Percentiles rank a stretch among this genome's conserved stretches.
Conservation (phyloP, 345 rosid species). For the Citrus trifoliata region DNA sequence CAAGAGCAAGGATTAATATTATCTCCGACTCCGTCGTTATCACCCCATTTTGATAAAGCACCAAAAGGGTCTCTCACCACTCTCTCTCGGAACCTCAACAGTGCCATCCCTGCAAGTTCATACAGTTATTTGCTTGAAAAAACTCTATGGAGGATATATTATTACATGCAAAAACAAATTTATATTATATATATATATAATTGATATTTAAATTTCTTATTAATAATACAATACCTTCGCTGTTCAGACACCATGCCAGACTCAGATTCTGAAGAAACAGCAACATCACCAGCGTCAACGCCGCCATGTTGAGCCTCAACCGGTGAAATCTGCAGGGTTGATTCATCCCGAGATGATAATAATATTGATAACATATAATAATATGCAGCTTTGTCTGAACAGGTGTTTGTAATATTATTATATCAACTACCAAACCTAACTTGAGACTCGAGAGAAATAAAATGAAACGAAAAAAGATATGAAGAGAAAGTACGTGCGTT, state of each 20-base stretch:
- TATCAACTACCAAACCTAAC: slow-evolving; percentile 6
- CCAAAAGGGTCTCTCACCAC: slow-evolving; percentile 67
- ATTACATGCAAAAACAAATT: too few species aligned
- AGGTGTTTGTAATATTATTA: not conserved
- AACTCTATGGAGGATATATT: too few species aligned
- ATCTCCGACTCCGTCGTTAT: slow-evolving; percentile 21
- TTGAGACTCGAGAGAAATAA: not conserved
- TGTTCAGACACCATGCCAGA: slow-evolving; percentile 32
- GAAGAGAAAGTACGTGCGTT: not conserved
- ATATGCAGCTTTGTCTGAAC: not conserved
- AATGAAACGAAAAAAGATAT: not conserved
- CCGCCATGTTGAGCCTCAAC: slow-evolving; percentile 16
- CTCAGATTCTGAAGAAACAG: slow-evolving; percentile 24
- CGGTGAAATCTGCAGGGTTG: slow-evolving; percentile 20
- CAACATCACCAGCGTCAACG: slow-evolving; percentile 17
- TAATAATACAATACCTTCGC: slow-evolving; percentile 35
- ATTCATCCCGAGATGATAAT: slow-evolving; percentile 10
- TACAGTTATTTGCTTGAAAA: too few species aligned
- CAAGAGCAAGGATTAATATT: slow-evolving; percentile 63
- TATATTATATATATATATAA: too few species aligned
- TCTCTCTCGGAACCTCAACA: slow-evolving; percentile 60
- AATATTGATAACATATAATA: not conserved
- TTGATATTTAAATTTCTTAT: too few species aligned
- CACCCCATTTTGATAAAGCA: slow-evolving; percentile 61
- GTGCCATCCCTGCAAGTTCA: slow-evolving; percentile 47